Conservation (phyloP, 352 stramenopile species). For the Phytopythium cucurbitacearum region DNA sequence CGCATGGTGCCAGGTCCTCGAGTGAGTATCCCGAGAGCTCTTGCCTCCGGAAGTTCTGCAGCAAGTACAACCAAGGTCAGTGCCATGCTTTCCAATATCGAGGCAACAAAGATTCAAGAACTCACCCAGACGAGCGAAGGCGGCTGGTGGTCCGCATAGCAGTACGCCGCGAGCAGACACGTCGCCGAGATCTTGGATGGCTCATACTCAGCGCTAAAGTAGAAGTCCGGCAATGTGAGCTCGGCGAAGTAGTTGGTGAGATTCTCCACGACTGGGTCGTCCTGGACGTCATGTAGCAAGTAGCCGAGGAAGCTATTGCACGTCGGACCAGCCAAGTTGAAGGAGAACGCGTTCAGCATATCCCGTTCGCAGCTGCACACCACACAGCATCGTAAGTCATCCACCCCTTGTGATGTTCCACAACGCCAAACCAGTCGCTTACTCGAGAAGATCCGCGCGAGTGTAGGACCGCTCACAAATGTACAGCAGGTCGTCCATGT, state of each 20-base stretch:
- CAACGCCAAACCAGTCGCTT: no score
- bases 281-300: slow-evolving; percentile 87
- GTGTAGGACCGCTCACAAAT: slow-evolving; percentile 98
- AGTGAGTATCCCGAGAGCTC: slow-evolving; percentile 45
- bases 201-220: slow-evolving; percentile 38
- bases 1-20: slow-evolving; percentile 33
- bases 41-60: slow-evolving; percentile 26
- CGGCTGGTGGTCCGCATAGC: slow-evolving; percentile 36
- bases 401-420: no score
- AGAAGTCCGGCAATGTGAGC: slow-evolving; percentile 52
- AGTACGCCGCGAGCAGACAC: slow-evolving; percentile 45
- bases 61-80: no score
- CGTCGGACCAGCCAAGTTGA: slow-evolving; percentile 95
- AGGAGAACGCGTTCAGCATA: slow-evolving; percentile 95
- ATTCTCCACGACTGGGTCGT: slow-evolving; percentile 28
- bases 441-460: slow-evolving; percentile 57
- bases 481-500: slow-evolving; percentile 96
- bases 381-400: no score
- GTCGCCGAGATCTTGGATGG: slow-evolving; percentile 43
- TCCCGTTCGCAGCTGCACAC: slow-evolving; percentile 76
- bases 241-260: slow-evolving; percentile 62
- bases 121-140: slow-evolving; percentile 30
- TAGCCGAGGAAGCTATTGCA: slow-evolving; percentile 94
- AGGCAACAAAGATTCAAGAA: no score
- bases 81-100: no score